Evolutionary conservation across 768 basidiomycete species (phyloP).

Genomic region (Leccinum disarticulatum): DNA sequence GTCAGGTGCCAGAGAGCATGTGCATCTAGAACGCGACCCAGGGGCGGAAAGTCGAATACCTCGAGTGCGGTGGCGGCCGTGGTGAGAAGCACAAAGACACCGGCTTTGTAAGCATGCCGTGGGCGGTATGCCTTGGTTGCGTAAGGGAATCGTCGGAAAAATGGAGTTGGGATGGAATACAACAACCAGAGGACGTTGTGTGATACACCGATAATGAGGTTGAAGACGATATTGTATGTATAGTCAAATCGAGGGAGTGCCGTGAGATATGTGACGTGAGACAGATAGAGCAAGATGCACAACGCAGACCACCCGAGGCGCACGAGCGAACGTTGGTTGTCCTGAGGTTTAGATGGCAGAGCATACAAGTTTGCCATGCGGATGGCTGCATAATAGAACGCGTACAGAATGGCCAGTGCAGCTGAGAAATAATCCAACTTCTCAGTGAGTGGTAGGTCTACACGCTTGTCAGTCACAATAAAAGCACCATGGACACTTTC

Average conservation of each 20-base stretch:
- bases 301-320: constrained; percentile 45
- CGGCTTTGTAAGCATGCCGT: constrained; percentile 50
- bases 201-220: constrained; percentile 66
- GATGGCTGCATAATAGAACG: constrained; percentile 74
- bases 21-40: constrained; percentile 76
- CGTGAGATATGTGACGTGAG: constrained; percentile 78
- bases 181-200: constrained; percentile 84
- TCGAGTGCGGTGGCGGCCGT: constrained; percentile 78
- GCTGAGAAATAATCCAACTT: constrained; percentile 96
- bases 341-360: constrained; percentile 28
- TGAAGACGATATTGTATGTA: constrained; percentile 88
- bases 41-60: constrained; percentile 87
- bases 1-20: constrained; percentile 92
- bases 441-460: constrained; percentile 83
- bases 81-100: constrained; percentile 64
- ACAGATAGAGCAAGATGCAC: constrained; percentile 57
- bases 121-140: constrained; percentile 60
- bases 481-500: constrained; percentile 18
- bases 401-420: constrained; percentile 76
- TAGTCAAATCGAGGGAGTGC: constrained; percentile 85
- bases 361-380: constrained; percentile 78
- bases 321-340: constrained; percentile 13
- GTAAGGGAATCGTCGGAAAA: constrained; percentile 55
- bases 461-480: constrained; percentile 8
- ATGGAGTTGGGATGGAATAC: constrained; percentile 56